Evolutionary conservation across 2,329 filamentous ascomycete species (phyloP).

Genomic region (Nothophoma quercina): DNA sequence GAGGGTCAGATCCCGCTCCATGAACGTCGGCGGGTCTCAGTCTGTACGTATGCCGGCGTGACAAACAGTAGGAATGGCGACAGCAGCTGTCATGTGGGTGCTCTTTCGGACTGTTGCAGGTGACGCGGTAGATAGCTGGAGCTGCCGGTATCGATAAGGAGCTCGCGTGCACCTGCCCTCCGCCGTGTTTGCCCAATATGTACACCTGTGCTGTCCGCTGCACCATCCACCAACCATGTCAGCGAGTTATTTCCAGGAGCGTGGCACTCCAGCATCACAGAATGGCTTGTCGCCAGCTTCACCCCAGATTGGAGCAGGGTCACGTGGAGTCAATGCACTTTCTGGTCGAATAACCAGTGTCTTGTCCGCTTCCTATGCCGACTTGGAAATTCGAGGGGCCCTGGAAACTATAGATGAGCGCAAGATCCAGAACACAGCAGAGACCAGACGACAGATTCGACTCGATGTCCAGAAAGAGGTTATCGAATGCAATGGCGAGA

Average conservation of each 20-base stretch:
- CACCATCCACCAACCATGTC: constrained; percentile 34
- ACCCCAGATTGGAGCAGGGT: constrained; percentile 29
- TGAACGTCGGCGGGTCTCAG: constrained; percentile 27
- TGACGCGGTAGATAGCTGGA: constrained; percentile 25
- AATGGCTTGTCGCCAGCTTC: constrained; percentile 41
- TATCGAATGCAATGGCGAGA: constrained; percentile 88
- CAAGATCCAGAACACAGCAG: constrained; percentile 74
- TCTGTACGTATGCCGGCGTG: constrained; percentile 29
- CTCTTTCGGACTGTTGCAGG: constrained; percentile 29
- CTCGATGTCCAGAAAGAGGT: constrained; percentile 90
- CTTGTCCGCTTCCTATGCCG: constrained; percentile 89
- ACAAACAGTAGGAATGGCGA: constrained; percentile 22
- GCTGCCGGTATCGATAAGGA: constrained; percentile 36
- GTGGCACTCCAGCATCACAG: constrained; percentile 33
- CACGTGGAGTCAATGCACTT: constrained; percentile 68
- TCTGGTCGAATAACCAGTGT: constrained; percentile 84
- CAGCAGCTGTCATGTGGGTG: constrained; percentile 32
- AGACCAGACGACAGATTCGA: constrained; percentile 79
- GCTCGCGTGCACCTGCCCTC: constrained; percentile 32
- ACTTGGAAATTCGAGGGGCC: constrained; percentile 88
- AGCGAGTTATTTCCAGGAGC: constrained; percentile 43
- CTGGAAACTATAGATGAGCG: constrained; percentile 79
- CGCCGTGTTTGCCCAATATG: constrained; percentile 17
- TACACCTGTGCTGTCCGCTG: constrained; percentile 18
- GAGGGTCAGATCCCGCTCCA: constrained; percentile 28